phyloP scores from a whole-genome alignment of 148 eudicot genomes.

The Rhododendron kiyosumense region DNA sequence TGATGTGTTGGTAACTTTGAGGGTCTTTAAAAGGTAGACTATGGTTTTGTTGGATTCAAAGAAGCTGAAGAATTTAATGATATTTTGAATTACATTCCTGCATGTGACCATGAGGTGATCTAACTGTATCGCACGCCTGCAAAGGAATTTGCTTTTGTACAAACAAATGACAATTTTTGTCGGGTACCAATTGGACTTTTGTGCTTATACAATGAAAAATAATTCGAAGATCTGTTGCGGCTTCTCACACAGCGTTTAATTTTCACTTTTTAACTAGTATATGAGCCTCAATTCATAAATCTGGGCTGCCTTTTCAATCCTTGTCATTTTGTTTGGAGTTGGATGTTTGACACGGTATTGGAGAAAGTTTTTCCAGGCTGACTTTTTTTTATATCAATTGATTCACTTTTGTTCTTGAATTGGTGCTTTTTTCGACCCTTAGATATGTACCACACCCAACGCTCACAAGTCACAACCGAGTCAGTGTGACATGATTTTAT shows the following conservation, averaged over 20 bases:
- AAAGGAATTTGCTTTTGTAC: background rate
- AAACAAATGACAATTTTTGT: background rate
- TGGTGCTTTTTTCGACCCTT: background rate
- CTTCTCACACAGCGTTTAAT: background rate
- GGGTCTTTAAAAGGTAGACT: background rate
- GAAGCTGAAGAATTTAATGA: background rate
- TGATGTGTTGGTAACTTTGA: background rate
- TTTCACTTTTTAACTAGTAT: background rate
- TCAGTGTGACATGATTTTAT: background rate
- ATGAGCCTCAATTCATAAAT: background rate
- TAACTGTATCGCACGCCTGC: background rate
- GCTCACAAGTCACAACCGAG: background rate
- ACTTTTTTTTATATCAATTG: background rate
- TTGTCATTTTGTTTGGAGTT: background rate
- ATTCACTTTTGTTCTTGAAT: background rate
- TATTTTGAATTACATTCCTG: background rate
- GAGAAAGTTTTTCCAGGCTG: background rate
- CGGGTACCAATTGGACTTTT: background rate
- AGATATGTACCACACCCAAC: background rate
- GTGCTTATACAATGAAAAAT: background rate
- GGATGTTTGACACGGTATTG: background rate
- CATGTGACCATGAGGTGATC: background rate
- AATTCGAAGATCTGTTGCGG: background rate
- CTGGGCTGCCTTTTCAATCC: background rate
- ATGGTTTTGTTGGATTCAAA: background rate